Conservation (phyloP, 2,329 filamentous ascomycete species). For the Penicillium sp. region DNA sequence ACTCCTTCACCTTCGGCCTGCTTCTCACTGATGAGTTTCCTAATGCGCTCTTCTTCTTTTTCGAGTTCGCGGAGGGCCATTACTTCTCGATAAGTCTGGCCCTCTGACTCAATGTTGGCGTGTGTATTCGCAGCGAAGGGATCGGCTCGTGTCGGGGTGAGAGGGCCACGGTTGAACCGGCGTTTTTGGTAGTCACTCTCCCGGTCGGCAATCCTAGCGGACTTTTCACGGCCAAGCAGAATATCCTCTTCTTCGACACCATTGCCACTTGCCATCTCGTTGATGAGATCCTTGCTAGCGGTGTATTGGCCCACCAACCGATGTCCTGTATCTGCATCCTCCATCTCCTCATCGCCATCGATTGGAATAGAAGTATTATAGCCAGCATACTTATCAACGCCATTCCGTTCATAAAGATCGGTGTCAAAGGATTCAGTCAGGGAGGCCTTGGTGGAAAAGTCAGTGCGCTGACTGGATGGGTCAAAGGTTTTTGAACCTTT, state of each 20-base stretch:
- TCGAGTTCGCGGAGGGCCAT: slow-evolving; percentile 91
- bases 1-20: slow-evolving; percentile 53
- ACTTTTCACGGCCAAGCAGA: slow-evolving; percentile 78
- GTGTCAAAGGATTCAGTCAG: slow-evolving; percentile 83
- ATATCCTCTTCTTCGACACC: slow-evolving; percentile 92
- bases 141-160: slow-evolving; percentile 82
- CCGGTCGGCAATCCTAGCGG: slow-evolving; percentile 83
- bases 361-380: slow-evolving; percentile 88
- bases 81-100: slow-evolving; percentile 78
- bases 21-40: slow-evolving; percentile 73
- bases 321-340: slow-evolving; percentile 69
- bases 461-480: slow-evolving; percentile 72
- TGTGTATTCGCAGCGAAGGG: slow-evolving; percentile 75
- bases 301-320: slow-evolving; percentile 95
- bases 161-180: slow-evolving; percentile 68
- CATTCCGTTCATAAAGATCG: slow-evolving; percentile 76
- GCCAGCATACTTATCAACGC: slow-evolving; percentile 75
- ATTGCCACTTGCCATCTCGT: slow-evolving; percentile 81
- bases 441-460: slow-evolving; percentile 83
- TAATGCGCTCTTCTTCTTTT: slow-evolving; percentile 85
- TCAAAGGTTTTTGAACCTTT: slow-evolving; percentile 80
- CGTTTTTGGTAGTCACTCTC: slow-evolving; percentile 98
- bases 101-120: slow-evolving; percentile 64
- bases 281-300: slow-evolving; percentile 83
- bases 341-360: slow-evolving; percentile 72